Percentiles rank a stretch among this genome's conserved stretches.
Evolutionary conservation across 441 rosid species (phyloP).

Genomic region (Euphorbia celastroides): DNA sequence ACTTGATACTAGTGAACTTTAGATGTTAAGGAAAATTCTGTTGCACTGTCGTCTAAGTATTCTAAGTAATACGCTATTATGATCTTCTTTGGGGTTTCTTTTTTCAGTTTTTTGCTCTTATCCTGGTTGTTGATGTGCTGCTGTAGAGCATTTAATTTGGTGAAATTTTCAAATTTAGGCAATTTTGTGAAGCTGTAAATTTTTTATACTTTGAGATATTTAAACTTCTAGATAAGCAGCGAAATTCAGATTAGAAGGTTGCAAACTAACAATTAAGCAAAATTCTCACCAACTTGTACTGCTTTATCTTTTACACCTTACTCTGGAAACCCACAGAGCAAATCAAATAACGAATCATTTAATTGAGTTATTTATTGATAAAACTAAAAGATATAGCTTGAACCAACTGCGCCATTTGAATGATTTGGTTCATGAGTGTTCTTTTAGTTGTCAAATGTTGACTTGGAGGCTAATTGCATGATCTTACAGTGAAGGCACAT

Average conservation of each 20-base stretch:
- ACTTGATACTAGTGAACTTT: not conserved
- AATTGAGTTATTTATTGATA: not conserved
- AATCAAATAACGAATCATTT: not conserved
- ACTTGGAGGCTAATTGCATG: too few species aligned
- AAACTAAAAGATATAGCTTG: not conserved
- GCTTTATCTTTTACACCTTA: not conserved
- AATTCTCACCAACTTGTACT: not conserved
- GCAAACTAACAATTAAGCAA: not conserved
- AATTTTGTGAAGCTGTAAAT: not conserved
- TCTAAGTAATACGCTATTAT: not conserved
- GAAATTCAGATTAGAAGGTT: not conserved
- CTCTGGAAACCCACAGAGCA: not conserved
- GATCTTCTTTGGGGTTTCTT: conserved; percentile 1
- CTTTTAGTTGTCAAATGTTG: too few species aligned
- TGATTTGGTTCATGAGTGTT: too few species aligned
- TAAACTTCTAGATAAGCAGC: not conserved
- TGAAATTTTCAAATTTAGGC: not conserved
- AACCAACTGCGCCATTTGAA: not conserved
- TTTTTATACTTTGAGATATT: not conserved
- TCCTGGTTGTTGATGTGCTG: not conserved
- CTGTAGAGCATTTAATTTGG: not conserved
- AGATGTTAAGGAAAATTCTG: not conserved
- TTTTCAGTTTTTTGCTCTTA: not conserved
- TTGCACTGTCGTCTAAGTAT: not conserved
- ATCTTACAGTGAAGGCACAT: too few species aligned